Evolutionary conservation across 768 basidiomycete species (phyloP).

Genomic region (Suillus luteus): DNA sequence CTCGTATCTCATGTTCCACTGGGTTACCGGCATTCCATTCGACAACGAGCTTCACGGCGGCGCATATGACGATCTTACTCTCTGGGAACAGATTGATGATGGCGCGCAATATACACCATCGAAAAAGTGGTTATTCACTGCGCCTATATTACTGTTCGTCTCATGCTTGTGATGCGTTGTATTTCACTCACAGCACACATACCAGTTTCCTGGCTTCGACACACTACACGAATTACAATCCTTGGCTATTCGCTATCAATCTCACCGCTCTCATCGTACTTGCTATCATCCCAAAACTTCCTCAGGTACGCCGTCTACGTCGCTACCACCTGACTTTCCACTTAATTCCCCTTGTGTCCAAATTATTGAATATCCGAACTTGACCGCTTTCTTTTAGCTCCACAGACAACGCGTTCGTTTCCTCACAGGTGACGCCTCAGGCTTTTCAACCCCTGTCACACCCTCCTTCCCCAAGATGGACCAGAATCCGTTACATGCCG

Average conservation of each 20-base stretch:
- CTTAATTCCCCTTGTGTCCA: conserved; percentile 18
- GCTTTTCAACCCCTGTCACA: conserved; percentile 65
- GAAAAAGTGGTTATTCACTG: conserved; percentile 93
- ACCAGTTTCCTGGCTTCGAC: conserved; percentile 92
- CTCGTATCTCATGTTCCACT: conserved; percentile 99
- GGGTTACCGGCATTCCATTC: conserved; percentile 96
- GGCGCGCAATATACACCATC: conserved; percentile 98
- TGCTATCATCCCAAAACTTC: conserved; percentile 94
- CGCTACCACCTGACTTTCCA: conserved; percentile 11
- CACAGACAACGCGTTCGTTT: conserved; percentile 84
- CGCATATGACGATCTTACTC: conserved; percentile 94
- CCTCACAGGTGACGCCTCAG: conserved; percentile 64
- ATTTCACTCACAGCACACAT: conserved; percentile 9
- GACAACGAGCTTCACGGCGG: conserved; percentile 85
- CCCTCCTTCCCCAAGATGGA: conserved; percentile 60
- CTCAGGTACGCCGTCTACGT: conserved; percentile 58
- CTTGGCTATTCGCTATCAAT: conserved; percentile 91
- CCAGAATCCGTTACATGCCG: conserved; percentile 30
- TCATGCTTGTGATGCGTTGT: conserved; percentile 2
- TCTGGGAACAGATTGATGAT: conserved; percentile 99
- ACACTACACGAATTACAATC: conserved; percentile 97
- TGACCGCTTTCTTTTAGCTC: conserved; percentile 46
- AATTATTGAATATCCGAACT: conserved; percentile 9
- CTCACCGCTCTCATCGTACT: conserved; percentile 73
- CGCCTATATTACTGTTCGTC: conserved; percentile 86